Evolutionary conservation across 306 rosid species (phyloP).

Genomic region (Arachis stenosperma): DNA sequence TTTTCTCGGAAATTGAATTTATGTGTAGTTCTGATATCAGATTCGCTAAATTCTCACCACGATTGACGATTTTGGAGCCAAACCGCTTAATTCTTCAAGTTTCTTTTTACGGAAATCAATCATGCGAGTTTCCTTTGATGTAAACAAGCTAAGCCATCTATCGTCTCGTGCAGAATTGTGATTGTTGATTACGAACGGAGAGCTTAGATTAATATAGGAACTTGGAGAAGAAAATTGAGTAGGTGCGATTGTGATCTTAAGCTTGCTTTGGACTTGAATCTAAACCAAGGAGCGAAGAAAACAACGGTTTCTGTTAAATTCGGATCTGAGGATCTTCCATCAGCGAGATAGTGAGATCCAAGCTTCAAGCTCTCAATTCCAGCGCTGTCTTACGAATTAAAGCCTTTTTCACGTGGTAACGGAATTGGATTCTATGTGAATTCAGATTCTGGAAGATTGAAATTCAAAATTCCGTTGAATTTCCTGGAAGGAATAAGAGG

Average conservation of each 20-base stretch:
- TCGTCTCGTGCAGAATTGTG: conserved; percentile 5
- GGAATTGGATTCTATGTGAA: conserved; percentile 41
- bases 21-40: conserved; percentile 43
- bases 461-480: conserved; percentile 43
- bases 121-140: conserved; percentile 15
- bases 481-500: background rate
- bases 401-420: background rate
- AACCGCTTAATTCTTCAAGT: background rate
- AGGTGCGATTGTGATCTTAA: conserved; percentile 65
- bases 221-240: conserved; percentile 40
- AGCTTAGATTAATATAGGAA: conserved; percentile 10
- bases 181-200: background rate
- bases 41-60: conserved; percentile 41
- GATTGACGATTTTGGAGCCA: conserved; percentile 19
- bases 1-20: conserved; percentile 27
- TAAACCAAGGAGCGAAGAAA: background rate
- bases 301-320: conserved; percentile 19
- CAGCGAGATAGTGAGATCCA: conserved; percentile 21
- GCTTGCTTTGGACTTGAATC: conserved; percentile 19
- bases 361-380: conserved; percentile 19
- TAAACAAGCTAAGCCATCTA: conserved; percentile 8
- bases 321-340: conserved; percentile 52
- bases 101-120: background rate
- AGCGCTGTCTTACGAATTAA: conserved; percentile 19
- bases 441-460: conserved; percentile 21